Evolutionary conservation across 768 basidiomycete genomes (phyloP).

Genomic region (Solioccasus polychromus): DNA sequence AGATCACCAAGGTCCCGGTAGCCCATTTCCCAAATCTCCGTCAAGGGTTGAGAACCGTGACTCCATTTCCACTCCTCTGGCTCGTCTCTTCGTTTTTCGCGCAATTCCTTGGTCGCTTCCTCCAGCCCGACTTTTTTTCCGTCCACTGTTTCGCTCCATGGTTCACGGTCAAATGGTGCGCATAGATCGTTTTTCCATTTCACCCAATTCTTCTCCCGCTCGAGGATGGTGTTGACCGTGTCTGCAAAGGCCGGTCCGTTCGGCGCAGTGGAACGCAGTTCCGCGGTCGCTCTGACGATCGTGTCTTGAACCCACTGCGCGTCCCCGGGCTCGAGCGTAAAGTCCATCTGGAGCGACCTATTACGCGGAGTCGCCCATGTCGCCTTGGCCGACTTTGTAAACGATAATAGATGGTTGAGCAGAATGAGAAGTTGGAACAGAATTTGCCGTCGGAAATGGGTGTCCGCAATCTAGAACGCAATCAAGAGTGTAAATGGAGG

Average conservation of each 20-base stretch:
- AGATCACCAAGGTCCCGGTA: slow-evolving; percentile 63
- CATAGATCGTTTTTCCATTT: slow-evolving; percentile 87
- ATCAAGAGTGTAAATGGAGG: slow-evolving; percentile 11
- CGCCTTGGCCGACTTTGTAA: slow-evolving; percentile 65
- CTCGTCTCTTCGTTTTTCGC: slow-evolving; percentile 55
- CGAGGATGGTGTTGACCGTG: slow-evolving; percentile 66
- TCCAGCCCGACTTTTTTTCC: slow-evolving; percentile 54
- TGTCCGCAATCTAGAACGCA: slow-evolving; percentile 73
- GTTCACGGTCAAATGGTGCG: slow-evolving; percentile 71
- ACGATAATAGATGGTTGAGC: slow-evolving; percentile 70
- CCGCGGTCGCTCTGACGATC: slow-evolving; percentile 49
- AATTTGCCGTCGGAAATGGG: slow-evolving; percentile 90
- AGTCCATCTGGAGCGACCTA: slow-evolving; percentile 80
- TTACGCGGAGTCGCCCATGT: slow-evolving; percentile 63
- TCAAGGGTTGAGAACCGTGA: slow-evolving; percentile 67
- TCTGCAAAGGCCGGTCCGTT: slow-evolving; percentile 76
- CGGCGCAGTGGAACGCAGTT: slow-evolving; percentile 71
- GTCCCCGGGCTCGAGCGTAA: slow-evolving; percentile 65
- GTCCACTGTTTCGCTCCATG: slow-evolving; percentile 51
- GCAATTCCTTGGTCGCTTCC: slow-evolving; percentile 52
- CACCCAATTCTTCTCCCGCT: slow-evolving; percentile 88
- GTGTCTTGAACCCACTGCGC: slow-evolving; percentile 78
- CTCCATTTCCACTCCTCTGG: slow-evolving; percentile 62
- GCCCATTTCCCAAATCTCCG: slow-evolving; percentile 84
- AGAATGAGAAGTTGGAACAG: slow-evolving; percentile 81